Conservation (phyloP, 129 eudicot genomes). For the Sambucus nigra region DNA sequence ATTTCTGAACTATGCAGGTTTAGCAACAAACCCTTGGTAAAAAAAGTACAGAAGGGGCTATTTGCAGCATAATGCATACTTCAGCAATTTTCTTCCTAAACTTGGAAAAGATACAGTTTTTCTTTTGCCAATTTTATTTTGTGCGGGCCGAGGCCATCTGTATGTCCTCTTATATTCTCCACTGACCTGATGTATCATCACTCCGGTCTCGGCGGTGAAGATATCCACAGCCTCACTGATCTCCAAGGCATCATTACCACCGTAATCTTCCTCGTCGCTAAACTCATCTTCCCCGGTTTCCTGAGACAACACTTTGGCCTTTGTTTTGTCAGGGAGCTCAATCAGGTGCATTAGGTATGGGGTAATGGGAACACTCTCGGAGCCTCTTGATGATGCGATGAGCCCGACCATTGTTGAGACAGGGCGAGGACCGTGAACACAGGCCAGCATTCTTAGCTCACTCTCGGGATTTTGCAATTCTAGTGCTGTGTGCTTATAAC, state of each 20-base stretch:
- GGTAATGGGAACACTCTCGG: constrained; percentile 47
- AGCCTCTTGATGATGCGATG: constrained; percentile 55
- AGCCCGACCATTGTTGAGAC: constrained; percentile 67
- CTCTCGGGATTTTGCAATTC: constrained; percentile 61
- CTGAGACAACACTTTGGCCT: constrained; percentile 34
- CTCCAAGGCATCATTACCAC: constrained; percentile 70
- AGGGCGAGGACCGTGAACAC: constrained; percentile 74
- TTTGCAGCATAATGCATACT: too few species aligned
- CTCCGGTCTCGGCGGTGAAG: constrained; percentile 45
- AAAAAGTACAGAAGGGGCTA: too few species aligned
- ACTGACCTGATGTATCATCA: constrained; percentile 64
- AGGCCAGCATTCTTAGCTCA: constrained; percentile 61
- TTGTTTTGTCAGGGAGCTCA: constrained; percentile 69
- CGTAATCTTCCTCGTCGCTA: constrained; percentile 72
- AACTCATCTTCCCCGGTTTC: constrained; percentile 58
- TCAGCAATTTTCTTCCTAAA: too few species aligned
- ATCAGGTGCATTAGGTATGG: constrained; percentile 78
- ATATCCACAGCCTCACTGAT: constrained; percentile 74
- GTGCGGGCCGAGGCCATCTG: too few species aligned
- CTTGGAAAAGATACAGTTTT: too few species aligned
- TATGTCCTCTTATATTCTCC: too few species aligned
- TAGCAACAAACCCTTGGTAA: too few species aligned
- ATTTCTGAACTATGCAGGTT: too few species aligned
- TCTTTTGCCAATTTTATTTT: too few species aligned
- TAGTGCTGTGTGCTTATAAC: constrained; percentile 45